A percentile compares a stretch with the other conserved stretches of the same genome.
These are phyloP conservation scores for Protomyces inundatus DNA, from an alignment of 1,139 yeast genomes.

Conservation along the genomic window DNA sequence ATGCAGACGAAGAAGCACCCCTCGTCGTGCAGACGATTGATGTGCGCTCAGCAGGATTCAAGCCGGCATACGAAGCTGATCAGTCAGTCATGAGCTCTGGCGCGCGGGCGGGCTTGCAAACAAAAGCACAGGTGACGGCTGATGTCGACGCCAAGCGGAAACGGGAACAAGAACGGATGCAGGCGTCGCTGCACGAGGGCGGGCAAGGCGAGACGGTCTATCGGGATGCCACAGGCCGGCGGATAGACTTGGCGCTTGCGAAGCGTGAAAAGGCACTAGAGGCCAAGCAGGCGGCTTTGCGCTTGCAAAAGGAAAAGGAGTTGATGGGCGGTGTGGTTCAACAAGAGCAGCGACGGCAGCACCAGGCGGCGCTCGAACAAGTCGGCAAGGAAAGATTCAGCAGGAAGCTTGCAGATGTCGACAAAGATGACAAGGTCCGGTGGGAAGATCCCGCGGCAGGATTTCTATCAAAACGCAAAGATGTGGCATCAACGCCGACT, in stretches of 20 bases:
- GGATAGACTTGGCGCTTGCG: slow-evolving; percentile 42
- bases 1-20: slow-evolving; percentile 13
- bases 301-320: slow-evolving; percentile 37
- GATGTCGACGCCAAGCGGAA: slow-evolving; percentile 35
- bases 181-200: slow-evolving; percentile 33
- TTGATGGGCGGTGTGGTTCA: slow-evolving; percentile 49
- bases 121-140: slow-evolving; percentile 42
- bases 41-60: slow-evolving; percentile 28
- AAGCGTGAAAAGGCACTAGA: slow-evolving; percentile 37
- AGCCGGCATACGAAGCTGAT: slow-evolving; percentile 24
- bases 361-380: slow-evolving; percentile 37
- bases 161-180: slow-evolving; percentile 32
- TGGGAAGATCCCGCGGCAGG: slow-evolving; percentile 67
- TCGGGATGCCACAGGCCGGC: slow-evolving; percentile 57
- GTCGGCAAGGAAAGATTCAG: slow-evolving; percentile 39
- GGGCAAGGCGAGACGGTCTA: slow-evolving; percentile 46
- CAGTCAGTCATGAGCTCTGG: slow-evolving; percentile 40
- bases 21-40: slow-evolving; percentile 6
- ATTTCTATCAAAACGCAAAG: slow-evolving; percentile 39
- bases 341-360: slow-evolving; percentile 36
- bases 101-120: slow-evolving; percentile 47
- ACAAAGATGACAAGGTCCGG: slow-evolving; percentile 40
- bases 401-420: slow-evolving; percentile 40
- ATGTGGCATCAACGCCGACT: slow-evolving; percentile 35
- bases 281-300: slow-evolving; percentile 34